Percentiles rank a stretch among this genome's conserved stretches.
Conservation (phyloP, 2,329 filamentous ascomycete genomes). For the Neofusicoccum cordaticola region DNA sequence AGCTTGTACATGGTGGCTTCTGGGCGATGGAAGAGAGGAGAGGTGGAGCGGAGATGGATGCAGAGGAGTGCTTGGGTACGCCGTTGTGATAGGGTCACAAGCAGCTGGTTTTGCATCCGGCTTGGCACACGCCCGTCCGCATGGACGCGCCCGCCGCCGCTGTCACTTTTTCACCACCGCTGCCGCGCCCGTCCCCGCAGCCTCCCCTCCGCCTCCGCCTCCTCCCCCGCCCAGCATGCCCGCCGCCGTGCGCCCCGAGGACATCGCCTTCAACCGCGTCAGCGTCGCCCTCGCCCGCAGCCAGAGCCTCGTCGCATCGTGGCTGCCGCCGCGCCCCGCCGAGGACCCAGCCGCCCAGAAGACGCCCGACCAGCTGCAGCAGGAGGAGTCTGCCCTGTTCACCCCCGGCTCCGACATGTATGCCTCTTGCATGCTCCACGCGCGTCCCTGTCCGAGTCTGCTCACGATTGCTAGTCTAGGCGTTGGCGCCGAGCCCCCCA, state of each 20-base stretch:
- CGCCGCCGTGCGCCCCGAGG: conserved; percentile 38
- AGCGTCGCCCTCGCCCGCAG: conserved; percentile 54
- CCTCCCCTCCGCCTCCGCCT: background rate
- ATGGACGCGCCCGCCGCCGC: background rate
- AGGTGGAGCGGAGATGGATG: conserved; percentile 27
- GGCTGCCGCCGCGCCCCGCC: conserved; percentile 51
- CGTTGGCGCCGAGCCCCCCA: conserved; percentile 36
- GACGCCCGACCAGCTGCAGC: conserved; percentile 44
- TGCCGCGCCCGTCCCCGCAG: background rate
- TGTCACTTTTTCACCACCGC: background rate
- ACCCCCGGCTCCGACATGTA: conserved; percentile 54
- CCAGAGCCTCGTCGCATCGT: conserved; percentile 55
- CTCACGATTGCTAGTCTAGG: conserved; percentile 32
- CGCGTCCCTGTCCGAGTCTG: background rate
- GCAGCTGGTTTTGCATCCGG: conserved; percentile 9
- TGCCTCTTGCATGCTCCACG: conserved; percentile 9
- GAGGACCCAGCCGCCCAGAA: conserved; percentile 39
- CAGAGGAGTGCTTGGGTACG: conserved; percentile 23
- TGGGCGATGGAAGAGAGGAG: conserved; percentile 23
- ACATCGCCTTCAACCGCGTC: conserved; percentile 55
- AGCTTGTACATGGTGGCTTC: conserved; percentile 76
- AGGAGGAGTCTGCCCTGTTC: conserved; percentile 56
- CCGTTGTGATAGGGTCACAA: conserved; percentile 11
- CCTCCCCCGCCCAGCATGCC: conserved; percentile 25
- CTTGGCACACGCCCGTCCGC: background rate